Percentiles rank a stretch among this genome's conserved stretches.
Conservation (phyloP, 352 stramenopile species). For the Globisporangium heterothallicum region DNA sequence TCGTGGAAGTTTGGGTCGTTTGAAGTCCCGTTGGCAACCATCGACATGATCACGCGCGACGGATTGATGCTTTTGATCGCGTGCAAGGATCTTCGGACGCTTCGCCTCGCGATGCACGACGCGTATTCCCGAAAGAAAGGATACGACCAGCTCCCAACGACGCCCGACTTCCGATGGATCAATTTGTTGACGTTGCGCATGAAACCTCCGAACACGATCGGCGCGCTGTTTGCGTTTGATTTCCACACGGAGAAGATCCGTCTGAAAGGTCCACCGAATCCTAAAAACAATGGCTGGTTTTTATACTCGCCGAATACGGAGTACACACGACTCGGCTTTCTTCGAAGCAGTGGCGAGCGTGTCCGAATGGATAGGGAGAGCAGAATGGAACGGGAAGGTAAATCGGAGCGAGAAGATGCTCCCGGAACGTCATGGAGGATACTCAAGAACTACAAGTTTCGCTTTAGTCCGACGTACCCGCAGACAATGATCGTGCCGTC, state of each 20-base stretch:
- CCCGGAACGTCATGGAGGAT: conserved; percentile 68
- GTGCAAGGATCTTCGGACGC: conserved; percentile 76
- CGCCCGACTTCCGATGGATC: conserved; percentile 72
- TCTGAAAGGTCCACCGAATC: conserved; percentile 20
- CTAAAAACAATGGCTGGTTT: conserved; percentile 78
- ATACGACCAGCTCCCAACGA: conserved; percentile 71
- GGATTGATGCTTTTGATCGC: conserved; percentile 76
- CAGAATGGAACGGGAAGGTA: conserved; percentile 24
- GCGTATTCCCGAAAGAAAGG: conserved; percentile 79
- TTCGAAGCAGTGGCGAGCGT: conserved; percentile 22
- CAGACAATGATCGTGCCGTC: conserved; percentile 92
- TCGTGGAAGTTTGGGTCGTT: conserved; percentile 85
- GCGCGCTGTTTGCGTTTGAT: conserved; percentile 74
- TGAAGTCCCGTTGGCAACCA: conserved; percentile 69
- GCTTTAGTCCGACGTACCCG: conserved; percentile 93
- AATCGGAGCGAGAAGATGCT: conserved; percentile 16
- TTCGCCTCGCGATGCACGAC: conserved; percentile 82
- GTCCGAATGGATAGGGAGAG: conserved; percentile 5
- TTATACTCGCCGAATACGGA: conserved; percentile 78
- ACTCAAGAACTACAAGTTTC: conserved; percentile 88
- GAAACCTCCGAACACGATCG: conserved; percentile 74
- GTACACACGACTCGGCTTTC: conserved; percentile 80
- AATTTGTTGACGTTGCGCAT: conserved; percentile 75
- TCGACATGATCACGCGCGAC: conserved; percentile 74
- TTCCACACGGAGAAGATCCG: conserved; percentile 70